Evolutionary conservation across 371 early-diverging fungal genomes (phyloP).

Genomic region (Syncephalis plumigaleata): DNA sequence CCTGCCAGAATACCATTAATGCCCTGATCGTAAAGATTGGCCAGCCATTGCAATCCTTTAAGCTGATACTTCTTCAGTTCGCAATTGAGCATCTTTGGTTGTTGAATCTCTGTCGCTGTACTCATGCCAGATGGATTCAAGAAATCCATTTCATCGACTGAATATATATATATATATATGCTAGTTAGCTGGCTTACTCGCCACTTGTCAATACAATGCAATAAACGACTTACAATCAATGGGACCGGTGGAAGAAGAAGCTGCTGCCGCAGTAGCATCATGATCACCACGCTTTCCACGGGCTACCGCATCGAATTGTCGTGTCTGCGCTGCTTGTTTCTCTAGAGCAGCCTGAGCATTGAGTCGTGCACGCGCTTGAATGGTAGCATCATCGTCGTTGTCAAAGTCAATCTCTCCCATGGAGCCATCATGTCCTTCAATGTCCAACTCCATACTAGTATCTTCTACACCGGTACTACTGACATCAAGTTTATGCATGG

Average conservation of each 20-base stretch:
- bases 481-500: constrained; percentile 5
- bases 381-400: constrained; percentile 47
- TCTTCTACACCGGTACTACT: constrained; percentile 13
- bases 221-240: constrained; percentile 19
- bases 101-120: constrained; percentile 45
- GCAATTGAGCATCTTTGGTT: constrained; percentile 80
- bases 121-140: constrained; percentile 66
- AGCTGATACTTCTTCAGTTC: constrained; percentile 89
- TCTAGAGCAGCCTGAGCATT: constrained; percentile 67
- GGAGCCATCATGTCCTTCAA: neutral
- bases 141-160: constrained; percentile 68
- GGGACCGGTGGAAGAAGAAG: neutral
- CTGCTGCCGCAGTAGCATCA: neutral
- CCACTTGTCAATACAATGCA: no score
- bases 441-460: constrained; percentile 3
- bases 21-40: constrained; percentile 88
- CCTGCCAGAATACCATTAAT: constrained; percentile 92
- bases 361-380: constrained; percentile 49
- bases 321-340: constrained; percentile 47
- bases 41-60: constrained; percentile 98
- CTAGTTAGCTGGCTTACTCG: neutral
- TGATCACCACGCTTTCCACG: constrained; percentile 8
- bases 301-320: constrained; percentile 49
- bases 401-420: constrained; percentile 63
- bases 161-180: neutral